Evolutionary conservation across 805 yeast genomes (phyloP).

Genomic region (Lipomyces sp.): DNA sequence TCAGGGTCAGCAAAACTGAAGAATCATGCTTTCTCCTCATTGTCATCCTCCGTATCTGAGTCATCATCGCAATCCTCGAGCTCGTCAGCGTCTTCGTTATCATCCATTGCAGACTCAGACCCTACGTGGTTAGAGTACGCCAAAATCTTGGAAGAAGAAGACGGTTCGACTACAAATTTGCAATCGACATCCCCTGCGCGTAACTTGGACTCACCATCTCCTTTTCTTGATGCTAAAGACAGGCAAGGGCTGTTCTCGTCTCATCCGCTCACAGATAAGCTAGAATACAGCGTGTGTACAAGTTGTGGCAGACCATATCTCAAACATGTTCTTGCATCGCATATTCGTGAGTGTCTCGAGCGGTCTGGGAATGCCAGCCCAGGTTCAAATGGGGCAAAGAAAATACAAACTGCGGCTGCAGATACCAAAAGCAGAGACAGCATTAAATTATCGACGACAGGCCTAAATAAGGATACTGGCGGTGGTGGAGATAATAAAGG

Average conservation of each 20-base stretch:
- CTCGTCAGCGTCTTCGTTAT: constrained; percentile 24
- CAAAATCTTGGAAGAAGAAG: constrained; percentile 20
- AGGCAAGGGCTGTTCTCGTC: constrained; percentile 32
- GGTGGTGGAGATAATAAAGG: constrained; percentile 7
- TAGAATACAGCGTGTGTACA: constrained; percentile 55
- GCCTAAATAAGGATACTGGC: constrained; percentile 6
- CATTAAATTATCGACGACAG: constrained; percentile 15
- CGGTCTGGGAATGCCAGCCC: not conserved
- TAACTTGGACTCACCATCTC: constrained; percentile 26
- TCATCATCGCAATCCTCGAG: constrained; percentile 23
- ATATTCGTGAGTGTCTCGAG: constrained; percentile 50
- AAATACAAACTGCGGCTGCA: constrained; percentile 1
- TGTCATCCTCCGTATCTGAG: constrained; percentile 21
- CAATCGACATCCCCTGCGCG: not conserved
- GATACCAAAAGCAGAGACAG: constrained; percentile 15
- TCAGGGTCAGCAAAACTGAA: constrained; percentile 11
- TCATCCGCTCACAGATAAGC: constrained; percentile 49
- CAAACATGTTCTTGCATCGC: constrained; percentile 48
- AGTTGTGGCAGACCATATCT: constrained; percentile 55
- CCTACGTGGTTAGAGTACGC: constrained; percentile 36
- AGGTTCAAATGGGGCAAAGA: not conserved
- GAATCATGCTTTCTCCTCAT: constrained; percentile 6
- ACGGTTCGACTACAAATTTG: constrained; percentile 5
- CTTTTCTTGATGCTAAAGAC: constrained; percentile 27
- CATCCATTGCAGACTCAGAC: constrained; percentile 21